Evolutionary conservation across 108 stramenopile genomes (phyloP), one percentile per base, ranked within the genome.

Genomic region (Asterionellopsis glacialis): DNA sequence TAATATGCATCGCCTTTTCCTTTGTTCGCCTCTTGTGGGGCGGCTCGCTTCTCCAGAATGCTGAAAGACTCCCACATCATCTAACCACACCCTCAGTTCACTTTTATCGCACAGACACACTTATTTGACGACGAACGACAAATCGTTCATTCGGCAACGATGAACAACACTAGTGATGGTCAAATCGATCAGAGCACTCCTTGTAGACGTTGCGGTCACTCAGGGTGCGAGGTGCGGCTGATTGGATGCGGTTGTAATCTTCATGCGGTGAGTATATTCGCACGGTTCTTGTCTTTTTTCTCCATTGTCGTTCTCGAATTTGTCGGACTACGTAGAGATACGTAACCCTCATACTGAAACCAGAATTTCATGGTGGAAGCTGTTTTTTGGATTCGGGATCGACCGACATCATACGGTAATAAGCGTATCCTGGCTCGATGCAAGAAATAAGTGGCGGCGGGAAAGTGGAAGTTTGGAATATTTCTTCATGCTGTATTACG

Each of bases 201-300:
- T 15, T 78, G 77, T 55, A 57, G 43, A 45, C 40, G 77, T 15
- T 82, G 81, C 53, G 55, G 56, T 4, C 47, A 62, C 24, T 44
- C 62, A 18, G 74, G 73, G 9, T 64, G 69, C 26, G 87, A 88
- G 38, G 27, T 88, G 33, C 75, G 71, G 33, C 43, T 87, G 7
- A n/a, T 64, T n/a, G 72, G 68, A 21, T 88, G 87, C 55, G 80
- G 82, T 41, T 88, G 87, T 41, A 55, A 65, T 12, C 63, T 88
- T 26, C 83, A 88, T 72, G 76, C 83, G 67, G 83, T 84, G 56
- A 75, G 87, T 77, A 0, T 16, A 51, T 10, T 54, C 19, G 23
- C 22, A 38, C 47, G 51, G 45, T 10, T 12, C 18, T 43, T 22
- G 25, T 16, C 10, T 10, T 2, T 42, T 41, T 5, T 40, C 39